Base-by-base conservation (phyloP, 306 rosid genomes). In the Luffa acutangula region DNA sequence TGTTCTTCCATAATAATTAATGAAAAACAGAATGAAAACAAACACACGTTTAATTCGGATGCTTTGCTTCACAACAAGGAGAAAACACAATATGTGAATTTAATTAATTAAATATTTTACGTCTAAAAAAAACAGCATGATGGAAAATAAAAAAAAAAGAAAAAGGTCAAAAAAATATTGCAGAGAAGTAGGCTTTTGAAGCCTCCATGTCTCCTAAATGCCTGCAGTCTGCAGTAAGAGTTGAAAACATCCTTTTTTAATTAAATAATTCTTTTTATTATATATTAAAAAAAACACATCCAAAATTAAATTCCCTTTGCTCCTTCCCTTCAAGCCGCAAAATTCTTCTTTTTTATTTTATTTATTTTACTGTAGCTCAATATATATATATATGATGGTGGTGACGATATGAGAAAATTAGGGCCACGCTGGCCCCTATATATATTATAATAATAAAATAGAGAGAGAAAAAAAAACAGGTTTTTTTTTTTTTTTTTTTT, bases 211-310 rank as follows among this genome's bases (percentile, higher is more conserved):
- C 91, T 86, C 89, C 90, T 82, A 42, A 79, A 81, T 85, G 86
- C 92, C 88, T 82, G 89, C 88, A 86, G 88, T 90, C 88, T 90
- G 90, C 89, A 85, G 85, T 81, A 82, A 83, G 85, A 83, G 87
- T 80, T 83, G 77, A 84, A 87, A 84, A 80, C 84, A 83, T 84
- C 70, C 82, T 81, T 80, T 78, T 37, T 36, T 36, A 67, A 69
- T 43, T 66, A 66, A 15, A 65, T 37, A 62, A 62, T 62, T 45
- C 2, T 45, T 1, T 45, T 6, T 45, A 42, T 42, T 25, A 25
- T 25, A 25, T 25, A 25, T 0, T 25, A 25, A 25, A 52, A 57
- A 57, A 57, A 7, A 57, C 2, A 57, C 34, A 57, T 57, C 63
- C 20, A 6, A 57, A 57, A n/a, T 20, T 33, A 62, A 62, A 33